Percentiles rank a stretch among this genome's conserved stretches.
phyloP scores from a whole-genome alignment of 495 filamentous ascomycete genomes.

The Ascodesmis nigricans region DNA sequence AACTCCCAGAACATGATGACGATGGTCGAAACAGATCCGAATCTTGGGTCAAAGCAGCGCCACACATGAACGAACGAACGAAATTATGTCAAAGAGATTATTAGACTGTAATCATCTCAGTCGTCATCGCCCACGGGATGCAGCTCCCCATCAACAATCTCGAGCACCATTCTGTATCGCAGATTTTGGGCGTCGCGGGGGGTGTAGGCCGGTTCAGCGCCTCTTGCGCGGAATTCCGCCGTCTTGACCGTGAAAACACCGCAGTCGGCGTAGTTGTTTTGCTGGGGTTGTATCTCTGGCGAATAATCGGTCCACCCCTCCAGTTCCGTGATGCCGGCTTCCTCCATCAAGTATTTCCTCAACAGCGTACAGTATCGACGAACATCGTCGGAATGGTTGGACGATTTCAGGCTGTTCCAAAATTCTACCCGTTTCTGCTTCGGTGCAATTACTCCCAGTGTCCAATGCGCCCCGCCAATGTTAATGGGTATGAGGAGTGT shows the following conservation, averaged over 20 bases:
- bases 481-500: constrained; percentile 15
- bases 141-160: constrained; percentile 8
- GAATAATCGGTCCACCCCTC: constrained; percentile 14
- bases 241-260: constrained; percentile 17
- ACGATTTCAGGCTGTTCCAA: too few species aligned
- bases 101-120: background rate
- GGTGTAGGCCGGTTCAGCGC: constrained; percentile 6
- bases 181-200: constrained; percentile 10
- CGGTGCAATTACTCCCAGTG: constrained; percentile 15
- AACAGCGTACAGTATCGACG: too few species aligned
- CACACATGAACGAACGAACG: background rate
- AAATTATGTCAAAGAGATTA: background rate
- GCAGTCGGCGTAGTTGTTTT: constrained; percentile 13
- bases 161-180: constrained; percentile 13
- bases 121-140: constrained; percentile 2
- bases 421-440: constrained; percentile 16
- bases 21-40: background rate
- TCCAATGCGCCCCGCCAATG: constrained; percentile 13
- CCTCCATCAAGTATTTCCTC: constrained; percentile 11
- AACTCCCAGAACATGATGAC: background rate
- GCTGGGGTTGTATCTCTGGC: constrained; percentile 7
- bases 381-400: too few species aligned
- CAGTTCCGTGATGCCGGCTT: constrained; percentile 5
- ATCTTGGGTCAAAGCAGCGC: background rate
- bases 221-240: constrained; percentile 15